These are phyloP conservation scores for Arthrobotrys pseudoclavata DNA, from an alignment of 2,329 filamentous ascomycete species.

Conservation along the genomic window DNA sequence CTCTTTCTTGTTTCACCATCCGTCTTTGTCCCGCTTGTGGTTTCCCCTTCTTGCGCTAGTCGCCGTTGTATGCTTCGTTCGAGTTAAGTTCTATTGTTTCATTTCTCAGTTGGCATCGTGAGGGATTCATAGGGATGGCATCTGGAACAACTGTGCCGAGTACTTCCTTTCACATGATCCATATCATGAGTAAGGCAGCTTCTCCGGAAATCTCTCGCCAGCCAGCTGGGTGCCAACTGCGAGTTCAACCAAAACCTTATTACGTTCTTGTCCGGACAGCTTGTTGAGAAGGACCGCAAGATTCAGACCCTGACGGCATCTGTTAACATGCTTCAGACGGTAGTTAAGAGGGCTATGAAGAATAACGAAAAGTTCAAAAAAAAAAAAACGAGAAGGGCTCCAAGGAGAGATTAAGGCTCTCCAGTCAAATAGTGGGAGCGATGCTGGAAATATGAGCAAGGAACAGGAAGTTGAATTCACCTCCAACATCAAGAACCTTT, in stretches of 20 bases:
- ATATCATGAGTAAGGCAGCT: slow-evolving; percentile 28
- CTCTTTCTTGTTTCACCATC: slow-evolving; percentile 22
- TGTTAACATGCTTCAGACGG: slow-evolving; percentile 58
- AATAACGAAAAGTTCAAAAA: slow-evolving; percentile 59
- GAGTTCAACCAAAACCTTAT: slow-evolving; percentile 60
- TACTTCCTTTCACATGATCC: slow-evolving; percentile 16
- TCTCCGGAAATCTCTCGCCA: slow-evolving; percentile 18
- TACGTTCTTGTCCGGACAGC: slow-evolving; percentile 54
- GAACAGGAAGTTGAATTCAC: slow-evolving; percentile 30
- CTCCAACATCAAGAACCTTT: slow-evolving; percentile 37
- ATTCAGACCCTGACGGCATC: slow-evolving; percentile 58
- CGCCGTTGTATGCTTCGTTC: slow-evolving; percentile 30
- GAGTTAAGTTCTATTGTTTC: slow-evolving; percentile 29
- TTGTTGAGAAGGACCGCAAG: slow-evolving; percentile 56
- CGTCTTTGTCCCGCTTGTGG: slow-evolving; percentile 22
- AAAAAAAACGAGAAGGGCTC: slow-evolving; percentile 46
- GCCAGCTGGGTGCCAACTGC: slow-evolving; percentile 41
- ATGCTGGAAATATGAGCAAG: slow-evolving; percentile 21
- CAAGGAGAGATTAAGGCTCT: slow-evolving; percentile 52
- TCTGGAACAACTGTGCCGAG: slow-evolving; percentile 24
- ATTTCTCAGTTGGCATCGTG: slow-evolving; percentile 3
- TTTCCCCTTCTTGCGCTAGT: slow-evolving; percentile 27
- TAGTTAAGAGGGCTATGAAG: slow-evolving; percentile 57
- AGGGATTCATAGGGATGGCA: slow-evolving; percentile 12
- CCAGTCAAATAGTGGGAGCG: slow-evolving; percentile 29